Base-by-base conservation (phyloP, 345 rosid species). In the Dovyalis caffra region DNA sequence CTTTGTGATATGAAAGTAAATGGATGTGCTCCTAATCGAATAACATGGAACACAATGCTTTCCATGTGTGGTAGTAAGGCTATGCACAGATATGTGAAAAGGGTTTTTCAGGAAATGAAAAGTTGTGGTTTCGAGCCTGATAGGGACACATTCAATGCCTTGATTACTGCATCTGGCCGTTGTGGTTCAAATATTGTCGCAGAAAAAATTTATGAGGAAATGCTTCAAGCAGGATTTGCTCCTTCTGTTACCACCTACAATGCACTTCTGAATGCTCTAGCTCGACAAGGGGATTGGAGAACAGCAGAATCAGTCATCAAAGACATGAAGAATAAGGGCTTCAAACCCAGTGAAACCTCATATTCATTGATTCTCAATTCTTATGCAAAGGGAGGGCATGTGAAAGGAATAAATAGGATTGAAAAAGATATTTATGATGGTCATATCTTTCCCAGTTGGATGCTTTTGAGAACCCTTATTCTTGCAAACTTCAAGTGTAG, bases 31-130 rank as follows among this genome's bases (percentile, higher is more conserved):
- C 98, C 98, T 43, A 87, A 92, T 35, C 89, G 92, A n/a, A 70
- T 90, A 31, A 94, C 98, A 3, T 94, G 98, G 98, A 94, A 94
- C 80, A 90, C 97, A 9, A 86, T 92, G 93, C 93, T 94, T 78
- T 85, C 91, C 58, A 72, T 88, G 83, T 94, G 95, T 77, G 92
- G 97, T 74, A 84, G 82, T 49, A 82, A 83, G 26, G 95, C 91
- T 49, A 87, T 87, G 97, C 88, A 85, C 77, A 84, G 81, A 70
- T 90, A 85, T 70, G 88, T 94, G 73, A 88, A 88, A 71, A 82
- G 67, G 47, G 88, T 94, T 43, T 87, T 92, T 56, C 87, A 72
- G n/a, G 97, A 94, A 79, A 94, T 94, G 97, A 90, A 85, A 78
- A 87, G 82, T 77, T 92, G 97, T 8, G 98, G 98, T 69, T 89